Conservation (phyloP, 2,329 filamentous ascomycete species). For the Colletotrichum filicis region DNA sequence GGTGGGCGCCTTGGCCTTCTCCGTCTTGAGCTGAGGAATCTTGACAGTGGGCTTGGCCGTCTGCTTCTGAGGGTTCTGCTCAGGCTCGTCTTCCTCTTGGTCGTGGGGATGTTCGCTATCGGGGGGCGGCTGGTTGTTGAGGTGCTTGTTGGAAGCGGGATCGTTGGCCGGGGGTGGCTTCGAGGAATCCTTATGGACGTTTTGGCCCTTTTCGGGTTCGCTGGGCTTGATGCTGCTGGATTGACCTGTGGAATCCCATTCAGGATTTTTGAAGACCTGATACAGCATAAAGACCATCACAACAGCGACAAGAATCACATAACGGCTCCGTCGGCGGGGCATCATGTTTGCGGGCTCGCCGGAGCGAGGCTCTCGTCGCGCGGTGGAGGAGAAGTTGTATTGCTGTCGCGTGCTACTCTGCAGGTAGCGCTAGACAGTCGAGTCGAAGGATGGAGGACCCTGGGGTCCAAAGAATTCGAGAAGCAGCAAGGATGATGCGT, state of each 20-base stretch:
- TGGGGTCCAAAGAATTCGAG: constrained; percentile 10
- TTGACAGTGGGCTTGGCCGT: constrained; percentile 33
- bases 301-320: constrained; percentile 67
- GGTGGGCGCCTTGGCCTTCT: constrained; percentile 22
- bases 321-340: constrained; percentile 70
- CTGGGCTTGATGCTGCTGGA: constrained; percentile 26
- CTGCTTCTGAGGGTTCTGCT: constrained; percentile 32
- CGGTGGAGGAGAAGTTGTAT: not conserved
- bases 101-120: constrained; percentile 28
- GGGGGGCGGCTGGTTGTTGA: constrained; percentile 34
- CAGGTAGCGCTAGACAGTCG: constrained; percentile 15
- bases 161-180: constrained; percentile 28
- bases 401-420: constrained; percentile 24
- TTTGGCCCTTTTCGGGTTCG: constrained; percentile 23
- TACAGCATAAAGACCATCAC: constrained; percentile 66
- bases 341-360: constrained; percentile 49
- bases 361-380: constrained; percentile 10
- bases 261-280: constrained; percentile 56
- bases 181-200: not conserved
- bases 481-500: constrained; percentile 8
- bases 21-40: constrained; percentile 31
- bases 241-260: constrained; percentile 42
- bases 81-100: constrained; percentile 28
- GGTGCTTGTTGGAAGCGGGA: constrained; percentile 15
- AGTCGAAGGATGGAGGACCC: constrained; percentile 7